Evolutionary conservation across 768 basidiomycete genomes (phyloP).

Genomic region (Paxillus rubicundulus): DNA sequence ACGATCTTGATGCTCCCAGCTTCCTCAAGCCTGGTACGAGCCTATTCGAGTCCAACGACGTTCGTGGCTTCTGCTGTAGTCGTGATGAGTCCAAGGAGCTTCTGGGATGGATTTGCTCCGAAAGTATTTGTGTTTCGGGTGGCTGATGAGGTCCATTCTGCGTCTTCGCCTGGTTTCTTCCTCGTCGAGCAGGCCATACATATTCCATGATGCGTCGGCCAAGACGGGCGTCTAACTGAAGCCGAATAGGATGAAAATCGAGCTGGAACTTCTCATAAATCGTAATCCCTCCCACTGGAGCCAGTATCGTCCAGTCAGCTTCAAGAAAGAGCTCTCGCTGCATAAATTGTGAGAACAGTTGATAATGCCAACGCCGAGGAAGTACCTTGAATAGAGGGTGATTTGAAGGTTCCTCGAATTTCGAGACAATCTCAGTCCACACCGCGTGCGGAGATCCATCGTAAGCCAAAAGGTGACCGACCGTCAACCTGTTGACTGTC

Average conservation of each 20-base stretch:
- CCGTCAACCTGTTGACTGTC: conserved; percentile 69
- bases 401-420: conserved; percentile 65
- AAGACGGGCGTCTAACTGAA: conserved; percentile 82
- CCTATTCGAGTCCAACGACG: conserved; percentile 32
- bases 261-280: conserved; percentile 84
- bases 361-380: neutral
- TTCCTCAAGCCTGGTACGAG: conserved; percentile 46
- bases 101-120: conserved; percentile 28
- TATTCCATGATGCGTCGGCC: conserved; percentile 86
- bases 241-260: conserved; percentile 78
- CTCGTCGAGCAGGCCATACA: conserved; percentile 69
- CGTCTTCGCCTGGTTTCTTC: conserved; percentile 14
- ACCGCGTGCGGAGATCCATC: conserved; percentile 79
- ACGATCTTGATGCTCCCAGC: conserved; percentile 63
- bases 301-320: conserved; percentile 78
- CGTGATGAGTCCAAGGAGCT: conserved; percentile 54
- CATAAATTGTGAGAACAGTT: conserved; percentile 9
- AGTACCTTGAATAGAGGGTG: conserved; percentile 71
- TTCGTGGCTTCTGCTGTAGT: conserved; percentile 30
- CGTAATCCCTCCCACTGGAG: conserved; percentile 90
- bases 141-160: neutral
- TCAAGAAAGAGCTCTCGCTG: conserved; percentile 72
- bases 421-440: conserved; percentile 86
- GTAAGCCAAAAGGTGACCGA: conserved; percentile 79
- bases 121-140: conserved; percentile 19